phyloP scores from a whole-genome alignment of 2,329 filamentous ascomycete genomes.

The Aspergillus floridensis region DNA sequence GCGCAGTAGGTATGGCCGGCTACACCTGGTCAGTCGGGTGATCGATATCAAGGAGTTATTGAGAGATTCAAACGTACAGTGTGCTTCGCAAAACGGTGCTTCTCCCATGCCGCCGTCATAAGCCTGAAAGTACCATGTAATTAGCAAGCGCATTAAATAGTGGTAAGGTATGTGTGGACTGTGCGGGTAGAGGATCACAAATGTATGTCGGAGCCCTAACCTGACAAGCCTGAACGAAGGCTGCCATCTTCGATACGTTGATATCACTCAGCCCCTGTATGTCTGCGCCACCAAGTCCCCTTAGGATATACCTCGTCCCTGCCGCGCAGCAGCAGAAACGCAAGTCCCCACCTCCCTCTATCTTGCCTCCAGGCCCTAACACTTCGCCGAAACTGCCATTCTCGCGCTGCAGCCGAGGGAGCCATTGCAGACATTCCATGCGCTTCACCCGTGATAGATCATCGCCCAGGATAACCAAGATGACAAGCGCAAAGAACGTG shows the following conservation, averaged over 20 bases:
- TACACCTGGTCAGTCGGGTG: constrained; percentile 32
- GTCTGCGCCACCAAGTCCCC: constrained; percentile 58
- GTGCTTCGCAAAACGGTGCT: constrained; percentile 74
- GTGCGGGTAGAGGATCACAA: neutral
- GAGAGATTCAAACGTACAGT: constrained; percentile 55
- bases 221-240: constrained; percentile 67
- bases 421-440: constrained; percentile 67
- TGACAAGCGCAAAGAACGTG: constrained; percentile 81
- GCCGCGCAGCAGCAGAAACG: constrained; percentile 84
- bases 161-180: neutral
- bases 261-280: constrained; percentile 67
- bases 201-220: constrained; percentile 32
- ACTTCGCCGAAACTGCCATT: constrained; percentile 94
- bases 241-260: constrained; percentile 65
- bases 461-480: constrained; percentile 65
- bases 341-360: constrained; percentile 81
- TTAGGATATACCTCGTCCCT: constrained; percentile 76
- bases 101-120: constrained; percentile 86
- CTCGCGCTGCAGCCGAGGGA: constrained; percentile 69
- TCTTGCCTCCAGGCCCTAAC: constrained; percentile 55
- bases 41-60: neutral
- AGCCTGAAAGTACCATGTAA: constrained; percentile 50
- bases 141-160: neutral
- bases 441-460: constrained; percentile 66
- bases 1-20: constrained; percentile 91